These are phyloP conservation scores for Laguncularia racemosa DNA, from an alignment of 345 rosid genomes.

Conservation along the genomic window DNA sequence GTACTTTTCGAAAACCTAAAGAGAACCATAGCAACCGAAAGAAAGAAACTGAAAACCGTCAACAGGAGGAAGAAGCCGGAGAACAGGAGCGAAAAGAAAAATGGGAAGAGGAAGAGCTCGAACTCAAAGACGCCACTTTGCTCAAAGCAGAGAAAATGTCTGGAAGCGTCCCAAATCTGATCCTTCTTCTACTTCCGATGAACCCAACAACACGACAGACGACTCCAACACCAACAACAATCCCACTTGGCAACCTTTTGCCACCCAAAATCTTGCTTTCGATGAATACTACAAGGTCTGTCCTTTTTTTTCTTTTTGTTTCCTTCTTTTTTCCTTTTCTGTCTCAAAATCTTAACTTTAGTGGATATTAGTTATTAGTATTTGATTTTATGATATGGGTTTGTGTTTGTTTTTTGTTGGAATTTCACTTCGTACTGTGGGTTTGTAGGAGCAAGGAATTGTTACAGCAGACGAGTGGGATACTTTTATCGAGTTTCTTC, in stretches of 20 bases:
- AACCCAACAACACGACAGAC: conserved; percentile 18
- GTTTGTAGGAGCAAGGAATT: conserved; percentile 67
- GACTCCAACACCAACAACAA: conserved; percentile 1
- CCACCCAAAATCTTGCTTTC: conserved; percentile 58
- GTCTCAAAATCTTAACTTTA: neutral
- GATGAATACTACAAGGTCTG: conserved; percentile 83
- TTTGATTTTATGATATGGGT: neutral
- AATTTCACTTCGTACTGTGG: neutral
- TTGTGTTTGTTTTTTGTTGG: neutral
- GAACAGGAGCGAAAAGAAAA: conserved; percentile 2
- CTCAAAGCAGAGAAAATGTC: conserved; percentile 63
- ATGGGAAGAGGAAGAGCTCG: conserved; percentile 49
- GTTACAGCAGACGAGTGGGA: conserved; percentile 81
- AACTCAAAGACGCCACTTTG: conserved; percentile 56
- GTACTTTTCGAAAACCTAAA: too few species aligned
- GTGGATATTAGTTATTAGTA: neutral
- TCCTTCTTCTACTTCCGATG: conserved; percentile 19
- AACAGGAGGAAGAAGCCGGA: too few species aligned
- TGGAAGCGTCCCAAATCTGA: conserved; percentile 56
- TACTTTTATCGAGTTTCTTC: conserved; percentile 55
- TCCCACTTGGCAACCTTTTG: conserved; percentile 51
- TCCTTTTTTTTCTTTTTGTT: neutral
- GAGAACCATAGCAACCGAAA: too few species aligned
- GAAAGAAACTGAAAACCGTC: too few species aligned
- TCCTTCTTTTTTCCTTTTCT: neutral